Evolutionary conservation across 169 alveolate genomes (phyloP).

Genomic region (Plasmodium vivax): DNA sequence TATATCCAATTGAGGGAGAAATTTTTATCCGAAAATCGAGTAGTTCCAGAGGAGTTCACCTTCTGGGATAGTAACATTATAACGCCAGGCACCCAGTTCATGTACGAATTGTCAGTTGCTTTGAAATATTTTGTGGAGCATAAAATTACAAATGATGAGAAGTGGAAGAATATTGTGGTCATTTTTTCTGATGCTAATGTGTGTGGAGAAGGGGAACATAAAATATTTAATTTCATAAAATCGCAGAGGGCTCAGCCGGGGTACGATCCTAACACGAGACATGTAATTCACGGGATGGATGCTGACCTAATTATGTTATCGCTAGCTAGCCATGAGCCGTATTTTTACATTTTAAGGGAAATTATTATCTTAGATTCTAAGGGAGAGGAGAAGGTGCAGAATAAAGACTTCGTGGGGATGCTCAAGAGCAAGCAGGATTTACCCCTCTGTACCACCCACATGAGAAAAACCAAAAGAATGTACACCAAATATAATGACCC

Average conservation of each 20-base stretch:
- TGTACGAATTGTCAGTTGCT: conserved; percentile 91
- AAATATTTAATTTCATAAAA: conserved; percentile 97
- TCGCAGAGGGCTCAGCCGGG: conserved; percentile 82
- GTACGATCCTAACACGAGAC: conserved; percentile 94
- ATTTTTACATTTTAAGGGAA: conserved; percentile 95
- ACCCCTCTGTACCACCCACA: conserved; percentile 52
- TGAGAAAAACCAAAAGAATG: conserved; percentile 1
- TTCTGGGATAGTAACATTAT: conserved; percentile 98
- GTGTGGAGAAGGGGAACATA: conserved; percentile 99
- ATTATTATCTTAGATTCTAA: conserved; percentile 83
- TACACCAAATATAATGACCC: conserved; percentile 66
- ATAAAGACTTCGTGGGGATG: conserved; percentile 53
- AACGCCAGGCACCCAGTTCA: conserved; percentile 99
- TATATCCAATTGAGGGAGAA: conserved; percentile 77
- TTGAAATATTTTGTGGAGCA: conserved; percentile 90
- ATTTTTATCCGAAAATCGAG: conserved; percentile 75
- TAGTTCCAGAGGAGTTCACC: conserved; percentile 46
- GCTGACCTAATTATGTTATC: conserved; percentile 99
- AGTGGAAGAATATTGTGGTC: conserved; percentile 93
- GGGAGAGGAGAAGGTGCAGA: conserved; percentile 35
- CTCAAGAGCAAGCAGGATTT: conserved; percentile 76
- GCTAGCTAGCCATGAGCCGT: conserved; percentile 96
- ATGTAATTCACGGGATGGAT: conserved; percentile 99
- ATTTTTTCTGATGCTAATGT: conserved; percentile 96
- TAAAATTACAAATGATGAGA: conserved; percentile 89